Evolutionary conservation across 345 rosid genomes (phyloP).

Genomic region (Aurinia saxatilis): DNA sequence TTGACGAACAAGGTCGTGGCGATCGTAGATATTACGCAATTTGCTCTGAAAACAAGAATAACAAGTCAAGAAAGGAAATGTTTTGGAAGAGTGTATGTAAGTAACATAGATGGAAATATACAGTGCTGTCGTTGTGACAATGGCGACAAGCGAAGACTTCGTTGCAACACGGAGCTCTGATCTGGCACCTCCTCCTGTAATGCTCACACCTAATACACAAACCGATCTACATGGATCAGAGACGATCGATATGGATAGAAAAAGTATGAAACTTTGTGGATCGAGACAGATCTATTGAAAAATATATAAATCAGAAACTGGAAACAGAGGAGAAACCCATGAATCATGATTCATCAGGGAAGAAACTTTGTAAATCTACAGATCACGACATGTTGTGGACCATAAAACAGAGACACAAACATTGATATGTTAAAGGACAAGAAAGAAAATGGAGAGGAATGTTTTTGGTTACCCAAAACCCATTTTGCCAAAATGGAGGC

Average conservation of each 20-base stretch:
- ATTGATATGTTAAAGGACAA: no score
- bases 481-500: slow-evolving; percentile 89
- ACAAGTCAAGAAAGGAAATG: slow-evolving; percentile 1
- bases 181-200: slow-evolving; percentile 86
- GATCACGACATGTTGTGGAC: no score
- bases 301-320: neutral
- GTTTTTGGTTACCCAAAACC: slow-evolving; percentile 58
- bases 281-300: slow-evolving; percentile 17
- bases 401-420: no score
- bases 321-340: neutral
- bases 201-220: slow-evolving; percentile 64
- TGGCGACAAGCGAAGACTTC: slow-evolving; percentile 88
- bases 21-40: slow-evolving; percentile 50
- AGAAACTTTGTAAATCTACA: neutral
- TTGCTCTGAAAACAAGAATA: slow-evolving; percentile 35
- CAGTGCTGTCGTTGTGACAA: slow-evolving; percentile 88
- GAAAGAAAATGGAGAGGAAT: neutral
- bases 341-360: neutral
- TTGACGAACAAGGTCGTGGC: slow-evolving; percentile 77
- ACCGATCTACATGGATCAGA: neutral
- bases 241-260: no score
- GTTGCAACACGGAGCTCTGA: slow-evolving; percentile 94
- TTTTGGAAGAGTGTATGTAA: no score
- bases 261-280: neutral
- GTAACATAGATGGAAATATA: slow-evolving; percentile 12